phyloP scores from a whole-genome alignment of 768 basidiomycete genomes.

The Pulveroboletus sp. region DNA sequence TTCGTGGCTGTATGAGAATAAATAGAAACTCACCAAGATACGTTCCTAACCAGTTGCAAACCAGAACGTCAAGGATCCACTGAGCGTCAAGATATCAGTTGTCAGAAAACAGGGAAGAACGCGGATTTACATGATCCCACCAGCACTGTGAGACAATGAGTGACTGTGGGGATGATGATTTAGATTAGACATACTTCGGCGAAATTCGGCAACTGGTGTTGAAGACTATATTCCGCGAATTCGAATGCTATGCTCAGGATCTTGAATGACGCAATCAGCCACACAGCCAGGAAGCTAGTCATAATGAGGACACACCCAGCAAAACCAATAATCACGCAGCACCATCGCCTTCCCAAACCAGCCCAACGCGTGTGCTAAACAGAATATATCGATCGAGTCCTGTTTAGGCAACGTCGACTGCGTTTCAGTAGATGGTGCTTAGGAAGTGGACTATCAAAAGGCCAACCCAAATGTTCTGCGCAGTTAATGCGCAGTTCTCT shows the following conservation, averaged over 20 bases:
- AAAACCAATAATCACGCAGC: slow-evolving; percentile 90
- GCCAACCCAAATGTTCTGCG: slow-evolving; percentile 63
- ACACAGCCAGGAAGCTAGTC: neutral
- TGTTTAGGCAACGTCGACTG: slow-evolving; percentile 24
- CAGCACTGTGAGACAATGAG: slow-evolving; percentile 55
- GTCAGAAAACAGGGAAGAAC: neutral
- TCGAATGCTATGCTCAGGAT: slow-evolving; percentile 86
- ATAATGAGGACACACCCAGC: slow-evolving; percentile 58
- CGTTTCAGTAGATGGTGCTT: neutral
- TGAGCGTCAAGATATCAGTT: slow-evolving; percentile 29
- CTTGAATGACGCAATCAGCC: slow-evolving; percentile 36
- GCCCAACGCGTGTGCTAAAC: slow-evolving; percentile 77
- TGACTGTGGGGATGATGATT: slow-evolving; percentile 16
- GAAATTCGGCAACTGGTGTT: slow-evolving; percentile 87
- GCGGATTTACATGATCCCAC: slow-evolving; percentile 80
- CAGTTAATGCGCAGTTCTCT: slow-evolving; percentile 68
- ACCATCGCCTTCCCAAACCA: slow-evolving; percentile 94
- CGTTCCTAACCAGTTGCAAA: slow-evolving; percentile 87
- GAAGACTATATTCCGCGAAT: slow-evolving; percentile 82
- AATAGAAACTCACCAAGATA: slow-evolving; percentile 55
- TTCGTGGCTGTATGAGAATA: slow-evolving; percentile 7
- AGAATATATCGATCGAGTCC: slow-evolving; percentile 85
- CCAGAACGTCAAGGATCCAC: slow-evolving; percentile 84
- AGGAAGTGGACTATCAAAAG: neutral
- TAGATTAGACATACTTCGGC: slow-evolving; percentile 57